These are phyloP conservation scores for Persicaria tinctoria DNA, from an alignment of 148 eudicot species.

Conservation along the genomic window DNA sequence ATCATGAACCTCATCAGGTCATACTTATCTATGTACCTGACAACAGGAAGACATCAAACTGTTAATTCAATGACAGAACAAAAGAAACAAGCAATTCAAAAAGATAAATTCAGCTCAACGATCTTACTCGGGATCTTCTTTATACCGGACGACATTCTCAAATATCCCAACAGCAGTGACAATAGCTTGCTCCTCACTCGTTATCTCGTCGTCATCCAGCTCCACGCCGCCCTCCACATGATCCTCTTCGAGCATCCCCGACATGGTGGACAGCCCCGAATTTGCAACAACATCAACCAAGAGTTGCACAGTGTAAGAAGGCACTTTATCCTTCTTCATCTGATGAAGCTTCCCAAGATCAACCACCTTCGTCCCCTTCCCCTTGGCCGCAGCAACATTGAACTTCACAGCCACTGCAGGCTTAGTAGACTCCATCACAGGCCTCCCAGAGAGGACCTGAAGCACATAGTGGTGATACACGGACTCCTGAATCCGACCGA, in stretches of 20 bases:
- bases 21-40: conserved; percentile 49
- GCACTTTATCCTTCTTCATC: conserved; percentile 74
- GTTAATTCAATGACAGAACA: neutral
- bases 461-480: conserved; percentile 69
- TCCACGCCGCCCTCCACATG: conserved; percentile 53
- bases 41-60: neutral
- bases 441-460: conserved; percentile 59
- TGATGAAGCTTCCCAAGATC: conserved; percentile 63
- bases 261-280: conserved; percentile 71
- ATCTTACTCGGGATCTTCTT: conserved; percentile 14
- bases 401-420: conserved; percentile 28
- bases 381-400: conserved; percentile 19
- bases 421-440: conserved; percentile 33
- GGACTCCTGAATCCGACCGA: conserved; percentile 73
- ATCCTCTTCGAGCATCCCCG: conserved; percentile 45
- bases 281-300: conserved; percentile 65
- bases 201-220: conserved; percentile 60
- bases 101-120: neutral
- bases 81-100: neutral
- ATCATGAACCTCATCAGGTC: conserved; percentile 71
- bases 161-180: conserved; percentile 69
- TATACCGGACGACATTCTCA: conserved; percentile 39
- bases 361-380: conserved; percentile 40
- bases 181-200: conserved; percentile 78
- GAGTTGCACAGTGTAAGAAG: conserved; percentile 83